Base-by-base conservation (phyloP, 1,284 basidiomycete genomes). In the Irpex sp. region DNA sequence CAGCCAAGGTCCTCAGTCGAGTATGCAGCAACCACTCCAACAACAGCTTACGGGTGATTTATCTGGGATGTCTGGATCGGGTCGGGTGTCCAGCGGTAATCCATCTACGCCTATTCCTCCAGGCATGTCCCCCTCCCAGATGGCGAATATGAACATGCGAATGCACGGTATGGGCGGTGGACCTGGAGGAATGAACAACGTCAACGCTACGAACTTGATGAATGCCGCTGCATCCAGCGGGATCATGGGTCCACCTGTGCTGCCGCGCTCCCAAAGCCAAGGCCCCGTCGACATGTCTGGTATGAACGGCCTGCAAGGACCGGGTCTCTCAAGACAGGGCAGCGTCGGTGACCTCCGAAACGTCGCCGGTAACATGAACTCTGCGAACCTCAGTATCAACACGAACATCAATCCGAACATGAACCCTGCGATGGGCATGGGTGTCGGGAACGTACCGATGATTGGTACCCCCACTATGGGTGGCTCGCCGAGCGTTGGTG, bases 211-310 rank as follows among this genome's bases (percentile, higher is more conserved):
- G 26, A 26, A 26, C 26, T 4, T 26, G 26, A 26, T 26, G 26
- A 26, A 26, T 26, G 26, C 26, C 26, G 26, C 26, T 26, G 26
- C 26, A 4, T 26, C 26, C 26, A 66, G 67, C 2, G 69, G 71
- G 8, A 66, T 69, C 68, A 72, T 72, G 72, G 70, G 70, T 33
- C 72, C 71, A 13, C 70, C 71, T 46, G 60, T 66, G 31, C 47
- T 69, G 17, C 67, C 69, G n/a, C 64, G 71, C 15, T 60, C 65
- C 36, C 58, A 62, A 62, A 62, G 63, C 21, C 53, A 55, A 26
- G 49, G 63, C 33, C 62, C 36, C 47, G 26, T 62, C 43, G 64
- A 63, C 47, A 37, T 68, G 21, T 26, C 15, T 19, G 57, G 55
- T 5, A 59, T 62, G 55, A 56, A 49, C 31, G 53, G 46, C 31